Evolutionary conservation across 805 yeast species (phyloP), one percentile per base, ranked within the genome.

Genomic region (Ogataea saltuana): DNA sequence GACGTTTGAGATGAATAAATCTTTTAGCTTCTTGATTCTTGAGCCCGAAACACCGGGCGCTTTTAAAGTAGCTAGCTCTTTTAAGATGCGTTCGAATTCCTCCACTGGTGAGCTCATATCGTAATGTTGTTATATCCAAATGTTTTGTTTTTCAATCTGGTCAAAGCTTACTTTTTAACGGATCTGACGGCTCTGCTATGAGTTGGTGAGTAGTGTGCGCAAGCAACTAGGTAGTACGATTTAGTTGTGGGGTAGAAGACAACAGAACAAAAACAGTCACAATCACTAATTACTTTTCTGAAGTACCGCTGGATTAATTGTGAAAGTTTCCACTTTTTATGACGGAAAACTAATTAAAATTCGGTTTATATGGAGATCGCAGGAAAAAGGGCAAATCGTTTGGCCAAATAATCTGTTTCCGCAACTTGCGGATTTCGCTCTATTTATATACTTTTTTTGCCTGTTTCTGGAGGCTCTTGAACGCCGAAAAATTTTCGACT

Each of bases 11-110:
- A 83, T 72, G 44, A 96, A 95, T 49, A 86, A 63, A 44, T 86
- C 85, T 34, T 91, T 86, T 60, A 90, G 71, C 59, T 82, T 82
- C 64, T 87, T 87, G 66, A 91, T 93, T 70, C 97, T 88, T 43
- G 96, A 81, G 33, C 98, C 98, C 21, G 97, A 89, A 41, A 91
- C 93, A 48, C 99, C 98, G 11, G 91, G 91, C 12, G 96, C 79
- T 65, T 83, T 84, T 55, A 85, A 67, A 5, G 76, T 71, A 21
- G 76, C 70, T 41, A 78, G 61, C 58, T 77, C 81, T 50, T 70
- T 71, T 45, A 76, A 64, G 23, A 70, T 68, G 36, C 65, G 50
- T 50, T 74, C 78, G 55, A 78, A 76, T 51, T 74, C 70, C 54
- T 71, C 73, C 46, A 67, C 62, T 45, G 61, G 48, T 33, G 45